Base-by-base conservation (phyloP, 306 rosid species). In the Senna tora region DNA sequence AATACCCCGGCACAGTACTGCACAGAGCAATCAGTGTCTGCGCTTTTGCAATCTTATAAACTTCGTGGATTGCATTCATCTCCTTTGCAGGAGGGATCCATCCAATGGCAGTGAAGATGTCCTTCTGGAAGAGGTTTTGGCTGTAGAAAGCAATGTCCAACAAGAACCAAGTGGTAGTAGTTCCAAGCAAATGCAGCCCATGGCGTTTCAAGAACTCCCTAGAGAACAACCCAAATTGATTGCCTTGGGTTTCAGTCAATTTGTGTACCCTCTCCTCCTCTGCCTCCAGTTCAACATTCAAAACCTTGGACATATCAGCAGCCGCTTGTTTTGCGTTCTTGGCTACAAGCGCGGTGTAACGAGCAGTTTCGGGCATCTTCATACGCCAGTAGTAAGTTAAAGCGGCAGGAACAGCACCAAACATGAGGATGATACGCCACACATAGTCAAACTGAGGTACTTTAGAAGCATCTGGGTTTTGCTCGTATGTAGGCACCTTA, bases 301-400 rank as follows among this genome's bases (percentile, higher is more conserved):
- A 30, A 5, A 93, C 96, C 75, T 83, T 93, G 0, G 97, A 90
- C 98, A 93, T 93, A 65, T 90, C 97, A 6, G 73, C 20, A 2
- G 96, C 93, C 0, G 97, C 98, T 49, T 84, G 90, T 51, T 87
- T 81, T 0, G 96, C 97, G 14, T 93, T 85, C 71, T 67, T 87
- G 0, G 93, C 97, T 0, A 93, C 89, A 1, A 93, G 87, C 9
- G 98, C 93, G 0, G 98, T 93, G 87, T 90, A 93, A 7, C 98
- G 96, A 15, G 98, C 97, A 0, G 98, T 93, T 73, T 93, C 97
- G 0, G 96, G 96, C 98, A 93, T 93, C n/a, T 90, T 88, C 96
- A 93, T 93, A 4, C 98, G 90, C 97, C 96, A 93, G 41, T 93
- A 93, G 86, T 84, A 93, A 2, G 98, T 93, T 11, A 93, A 47